Evolutionary conservation across 1,284 basidiomycete genomes (phyloP).

Genomic region (Flammula alnicola): DNA sequence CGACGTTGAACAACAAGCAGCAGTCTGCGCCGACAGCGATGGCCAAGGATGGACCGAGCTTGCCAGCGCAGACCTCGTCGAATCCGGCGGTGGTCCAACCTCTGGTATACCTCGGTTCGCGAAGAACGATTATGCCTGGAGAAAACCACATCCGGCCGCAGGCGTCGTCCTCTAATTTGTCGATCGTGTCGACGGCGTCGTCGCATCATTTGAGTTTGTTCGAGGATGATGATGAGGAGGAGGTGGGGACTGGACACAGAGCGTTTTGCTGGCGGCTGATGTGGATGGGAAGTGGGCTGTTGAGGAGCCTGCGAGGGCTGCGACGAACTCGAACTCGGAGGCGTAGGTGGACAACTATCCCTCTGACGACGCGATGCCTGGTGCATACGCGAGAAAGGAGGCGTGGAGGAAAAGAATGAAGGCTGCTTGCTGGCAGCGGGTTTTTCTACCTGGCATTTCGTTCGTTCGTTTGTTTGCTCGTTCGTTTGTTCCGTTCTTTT

Average conservation of each 20-base stretch:
- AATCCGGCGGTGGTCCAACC: too few relatives aligned
- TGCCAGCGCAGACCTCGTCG: too few relatives aligned
- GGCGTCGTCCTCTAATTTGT: conserved; percentile 36
- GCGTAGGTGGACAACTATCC: too few relatives aligned
- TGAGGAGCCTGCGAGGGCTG: too few relatives aligned
- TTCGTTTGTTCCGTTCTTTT: conserved; percentile 6
- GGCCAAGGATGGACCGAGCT: too few relatives aligned
- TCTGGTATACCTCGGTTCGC: background rate
- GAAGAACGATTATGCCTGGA: conserved; percentile 36
- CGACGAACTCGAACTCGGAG: too few relatives aligned
- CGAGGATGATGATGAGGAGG: conserved; percentile 44
- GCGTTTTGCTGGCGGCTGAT: conserved; percentile 60
- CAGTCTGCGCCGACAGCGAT: too few relatives aligned
- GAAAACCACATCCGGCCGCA: conserved; percentile 37
- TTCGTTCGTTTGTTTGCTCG: conserved; percentile 5
- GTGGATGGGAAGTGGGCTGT: conserved; percentile 31
- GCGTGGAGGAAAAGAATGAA: background rate
- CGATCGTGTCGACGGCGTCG: conserved; percentile 23
- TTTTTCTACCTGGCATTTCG: background rate
- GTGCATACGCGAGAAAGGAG: background rate
- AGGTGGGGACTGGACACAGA: conserved; percentile 60
- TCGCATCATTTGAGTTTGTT: conserved; percentile 44
- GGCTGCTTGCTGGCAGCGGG: conserved; percentile 13
- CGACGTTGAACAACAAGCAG: background rate
- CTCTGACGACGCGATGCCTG: too few relatives aligned